Base-by-base conservation (phyloP, 2,329 filamentous ascomycete species). In the Trichoderma sp. region DNA sequence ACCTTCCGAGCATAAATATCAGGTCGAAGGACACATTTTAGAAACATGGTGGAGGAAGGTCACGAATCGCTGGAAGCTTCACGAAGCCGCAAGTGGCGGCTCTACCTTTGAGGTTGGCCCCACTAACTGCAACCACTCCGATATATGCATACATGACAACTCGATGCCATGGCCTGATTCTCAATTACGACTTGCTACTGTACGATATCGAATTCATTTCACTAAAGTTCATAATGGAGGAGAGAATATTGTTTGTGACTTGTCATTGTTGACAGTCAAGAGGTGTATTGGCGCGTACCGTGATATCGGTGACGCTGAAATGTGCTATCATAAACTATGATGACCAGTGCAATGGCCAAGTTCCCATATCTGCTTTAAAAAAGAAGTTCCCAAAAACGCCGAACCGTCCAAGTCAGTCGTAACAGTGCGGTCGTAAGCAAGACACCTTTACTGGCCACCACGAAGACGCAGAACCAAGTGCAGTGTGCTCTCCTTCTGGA, bases 391-490 rank as follows among this genome's bases (percentile, higher is more conserved):
- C 59, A 32, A n/a, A 66, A 68, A 68, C 66, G 66, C 66, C 66
- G 3, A 28, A 50, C 30, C 66, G 55, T 61, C 57, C 55, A 47
- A 68, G 23, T 50, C 53, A 58, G 58, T 68, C 66, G 61, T 68
- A 36, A 61, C 28, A 36, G 55, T 61, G 30, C 66, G 55, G 23
- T 68, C 57, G 72, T 55, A 62, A 72, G 73, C 68, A 57, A 68
- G 30, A 20, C 39, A 65, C 28, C 30, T 71, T 74, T 79, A 81
- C 77, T 81, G 80, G 88, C 93, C 93, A 85, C 93, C 93, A 84
- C 93, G 93, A n/a, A 97, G 93, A 84, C 93, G 93, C 66, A 97
- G 92, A 73, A 96, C 93, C 67, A 97, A 85, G 80, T 97, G 93
- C 11, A 97, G 90, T 3, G 93, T 97, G 0, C 88, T 92, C 82